These are phyloP conservation scores for Ampelomyces quisqualis DNA, from an alignment of 2,329 filamentous ascomycete species.

Conservation along the genomic window DNA sequence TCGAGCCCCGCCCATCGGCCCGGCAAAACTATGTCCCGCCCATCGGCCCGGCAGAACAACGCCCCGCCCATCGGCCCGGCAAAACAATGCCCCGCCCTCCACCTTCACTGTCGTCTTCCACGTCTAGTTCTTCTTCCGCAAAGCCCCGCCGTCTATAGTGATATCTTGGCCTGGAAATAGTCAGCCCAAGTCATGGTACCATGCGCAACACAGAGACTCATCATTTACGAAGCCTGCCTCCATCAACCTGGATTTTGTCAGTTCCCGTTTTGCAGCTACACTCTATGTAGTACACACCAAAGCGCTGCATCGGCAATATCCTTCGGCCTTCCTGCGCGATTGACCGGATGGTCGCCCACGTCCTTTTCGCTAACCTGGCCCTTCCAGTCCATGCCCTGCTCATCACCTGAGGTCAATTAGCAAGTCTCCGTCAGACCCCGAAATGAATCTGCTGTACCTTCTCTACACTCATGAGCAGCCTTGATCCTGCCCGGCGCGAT, in stretches of 20 bases:
- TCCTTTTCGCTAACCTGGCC: slow-evolving; percentile 44
- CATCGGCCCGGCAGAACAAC: slow-evolving; percentile 10
- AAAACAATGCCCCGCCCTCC: slow-evolving; percentile 1
- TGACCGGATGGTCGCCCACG: slow-evolving; percentile 47
- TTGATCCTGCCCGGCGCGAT: slow-evolving; percentile 52
- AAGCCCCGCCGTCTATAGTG: slow-evolving; percentile 41
- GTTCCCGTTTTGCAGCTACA: too few species aligned
- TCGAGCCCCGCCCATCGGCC: slow-evolving; percentile 10
- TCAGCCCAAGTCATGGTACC: too few species aligned
- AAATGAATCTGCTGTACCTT: slow-evolving; percentile 17
- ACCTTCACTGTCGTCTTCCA: background rate
- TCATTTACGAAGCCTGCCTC: slow-evolving; percentile 43
- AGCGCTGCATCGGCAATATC: slow-evolving; percentile 50
- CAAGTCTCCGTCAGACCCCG: background rate
- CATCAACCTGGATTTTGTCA: too few species aligned
- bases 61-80: slow-evolving; percentile 10
- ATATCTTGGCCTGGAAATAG: slow-evolving; percentile 39
- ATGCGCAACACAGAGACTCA: background rate
- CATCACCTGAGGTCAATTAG: slow-evolving; percentile 31
- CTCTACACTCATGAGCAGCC: slow-evolving; percentile 50
- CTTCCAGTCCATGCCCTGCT: slow-evolving; percentile 45
- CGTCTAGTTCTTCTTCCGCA: slow-evolving; percentile 36
- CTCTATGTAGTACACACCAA: too few species aligned
- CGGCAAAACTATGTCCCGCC: slow-evolving; percentile 10
- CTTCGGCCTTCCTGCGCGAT: slow-evolving; percentile 49